Base-by-base conservation (phyloP, 2,329 filamentous ascomycete genomes). In the Fusarium sp. region DNA sequence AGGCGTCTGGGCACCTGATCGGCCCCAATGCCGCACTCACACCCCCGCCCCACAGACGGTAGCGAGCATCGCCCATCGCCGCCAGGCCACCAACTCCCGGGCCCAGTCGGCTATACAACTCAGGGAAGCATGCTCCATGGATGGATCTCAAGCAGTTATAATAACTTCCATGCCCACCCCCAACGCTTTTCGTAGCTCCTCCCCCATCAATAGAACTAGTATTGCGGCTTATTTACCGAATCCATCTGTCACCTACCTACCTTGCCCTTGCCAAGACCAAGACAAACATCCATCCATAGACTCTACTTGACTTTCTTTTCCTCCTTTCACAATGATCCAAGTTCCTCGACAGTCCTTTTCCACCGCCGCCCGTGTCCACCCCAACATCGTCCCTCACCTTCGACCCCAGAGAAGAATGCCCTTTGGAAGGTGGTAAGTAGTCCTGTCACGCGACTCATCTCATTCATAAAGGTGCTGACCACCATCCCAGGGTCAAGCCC, bases 401-500 rank as follows among this genome's bases (percentile, higher is more conserved):
- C 75, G 62, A 22, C 75, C 76, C 51, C 74, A 67, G 66, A 75
- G 63, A 40, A 78, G 64, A 69, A 78, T 78, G 77, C 66, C 70
- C 31, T 58, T 75, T 62, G 69, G 63, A 67, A 73, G 49, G 56
- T 74, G 70, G 77, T 78, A 73, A 70, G 76, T 71, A 51, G 27
- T 12, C 24, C 2, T 62, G 33, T 60, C 40, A 63, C 57, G 53
- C 58, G 66, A 36, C 40, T 51, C 46, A 24, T 55, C 53, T 65
- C 31, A 8, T n/a, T 11, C 33, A 64, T 36, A 51, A 58, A 55
- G 16, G 53, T 67, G 27, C 66, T 70, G 56, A 66, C 73, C 64
- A 56, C 63, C 57, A 61, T 64, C 16, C 12, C 66, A 84, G 81
- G 77, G 60, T 80, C 27, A 80, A 81, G 62, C 77, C 81, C 53